Evolutionary conservation across 768 basidiomycete genomes (phyloP).

Genomic region (Mycena sanguinolenta): DNA sequence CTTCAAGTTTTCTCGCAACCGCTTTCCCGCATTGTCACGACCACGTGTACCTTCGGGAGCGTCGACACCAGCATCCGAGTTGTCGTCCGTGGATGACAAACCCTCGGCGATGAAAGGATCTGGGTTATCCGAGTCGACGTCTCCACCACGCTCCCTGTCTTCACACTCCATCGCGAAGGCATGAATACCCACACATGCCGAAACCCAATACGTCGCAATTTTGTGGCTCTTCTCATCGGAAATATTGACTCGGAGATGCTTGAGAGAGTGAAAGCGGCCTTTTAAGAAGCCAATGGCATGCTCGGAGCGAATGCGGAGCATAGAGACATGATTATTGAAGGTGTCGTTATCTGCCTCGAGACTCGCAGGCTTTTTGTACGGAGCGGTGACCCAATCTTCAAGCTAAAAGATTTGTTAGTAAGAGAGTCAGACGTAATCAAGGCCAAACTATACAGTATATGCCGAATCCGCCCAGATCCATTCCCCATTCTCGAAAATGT

Average conservation of each 20-base stretch:
- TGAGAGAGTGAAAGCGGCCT: slow-evolving; percentile 27
- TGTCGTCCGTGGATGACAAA: neutral
- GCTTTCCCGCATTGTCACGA: neutral
- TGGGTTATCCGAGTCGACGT: slow-evolving; percentile 10
- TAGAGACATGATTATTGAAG: slow-evolving; percentile 26
- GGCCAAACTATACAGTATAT: slow-evolving; percentile 41
- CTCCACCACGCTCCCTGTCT: slow-evolving; percentile 30
- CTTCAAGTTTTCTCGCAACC: slow-evolving; percentile 6
- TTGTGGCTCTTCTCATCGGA: slow-evolving; percentile 34
- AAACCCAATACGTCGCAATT: slow-evolving; percentile 44
- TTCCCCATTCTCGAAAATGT: slow-evolving; percentile 43
- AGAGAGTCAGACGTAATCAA: neutral
- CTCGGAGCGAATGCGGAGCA: slow-evolving; percentile 23
- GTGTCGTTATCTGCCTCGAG: slow-evolving; percentile 3
- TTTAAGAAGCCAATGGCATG: slow-evolving; percentile 25
- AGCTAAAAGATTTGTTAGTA: neutral
- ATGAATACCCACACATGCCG: slow-evolving; percentile 43
- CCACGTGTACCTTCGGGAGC: neutral
- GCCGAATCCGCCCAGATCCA: slow-evolving; percentile 56
- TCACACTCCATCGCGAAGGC: slow-evolving; percentile 41
- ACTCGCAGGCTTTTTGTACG: slow-evolving; percentile 8
- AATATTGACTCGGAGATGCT: slow-evolving; percentile 19
- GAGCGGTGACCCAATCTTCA: slow-evolving; percentile 6
- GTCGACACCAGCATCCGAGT: neutral
- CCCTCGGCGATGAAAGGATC: slow-evolving; percentile 24